Conservation (phyloP, 1,139 yeast genomes). For the Maudiozyma humilis region DNA sequence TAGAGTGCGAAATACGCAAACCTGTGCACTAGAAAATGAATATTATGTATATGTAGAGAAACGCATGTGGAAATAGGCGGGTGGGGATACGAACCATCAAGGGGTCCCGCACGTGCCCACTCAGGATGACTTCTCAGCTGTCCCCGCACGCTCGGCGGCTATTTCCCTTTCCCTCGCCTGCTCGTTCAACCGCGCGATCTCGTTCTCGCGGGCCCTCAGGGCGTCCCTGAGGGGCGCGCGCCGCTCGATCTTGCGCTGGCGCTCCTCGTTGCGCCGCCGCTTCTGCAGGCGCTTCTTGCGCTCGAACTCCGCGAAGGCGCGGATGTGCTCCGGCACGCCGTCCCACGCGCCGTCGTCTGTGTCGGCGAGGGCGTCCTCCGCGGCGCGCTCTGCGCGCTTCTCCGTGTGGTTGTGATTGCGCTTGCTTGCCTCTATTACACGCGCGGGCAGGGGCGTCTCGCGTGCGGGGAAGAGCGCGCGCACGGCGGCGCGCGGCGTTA, state of each 20-base stretch:
- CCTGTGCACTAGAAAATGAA: background rate
- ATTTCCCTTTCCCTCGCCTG: background rate
- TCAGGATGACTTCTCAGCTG: too few relatives aligned
- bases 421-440: conserved; percentile 31
- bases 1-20: background rate
- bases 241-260: background rate
- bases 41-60: too few relatives aligned
- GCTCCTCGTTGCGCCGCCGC: conserved; percentile 5
- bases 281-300: conserved; percentile 42
- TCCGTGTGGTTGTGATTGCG: conserved; percentile 2
- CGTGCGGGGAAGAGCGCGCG: conserved; percentile 29
- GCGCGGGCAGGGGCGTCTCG: conserved; percentile 27
- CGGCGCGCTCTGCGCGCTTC: conserved; percentile 10
- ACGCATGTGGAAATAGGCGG: too few relatives aligned
- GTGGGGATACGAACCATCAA: too few relatives aligned
- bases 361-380: conserved; percentile 9
- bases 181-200: background rate
- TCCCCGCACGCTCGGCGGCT: too few relatives aligned
- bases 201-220: conserved; percentile 1
- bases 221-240: background rate
- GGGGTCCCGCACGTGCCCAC: too few relatives aligned
- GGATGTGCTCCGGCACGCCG: conserved; percentile 65
- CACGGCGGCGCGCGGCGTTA: conserved; percentile 12
- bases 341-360: conserved; percentile 46
- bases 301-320: conserved; percentile 80